Base-by-base conservation (phyloP, 176 grass and related monocot genomes). In the Cenchrus americanus region DNA sequence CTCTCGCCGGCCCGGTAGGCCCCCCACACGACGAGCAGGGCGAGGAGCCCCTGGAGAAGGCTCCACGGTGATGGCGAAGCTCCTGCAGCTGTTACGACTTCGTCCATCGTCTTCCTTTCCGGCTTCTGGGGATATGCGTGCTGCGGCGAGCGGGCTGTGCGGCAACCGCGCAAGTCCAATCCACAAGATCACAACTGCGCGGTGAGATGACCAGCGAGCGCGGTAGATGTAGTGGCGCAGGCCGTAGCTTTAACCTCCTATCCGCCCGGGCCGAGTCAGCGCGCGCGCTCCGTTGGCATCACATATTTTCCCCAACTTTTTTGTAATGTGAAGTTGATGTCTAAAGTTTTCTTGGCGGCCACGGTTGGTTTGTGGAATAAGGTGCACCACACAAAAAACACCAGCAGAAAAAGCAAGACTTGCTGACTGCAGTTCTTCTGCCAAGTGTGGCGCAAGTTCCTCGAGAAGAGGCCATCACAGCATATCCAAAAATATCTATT, bases 21-120 rank as follows among this genome's bases (percentile, higher is more conserved):
- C 19, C 37, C 85, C 75, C 63, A 82, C 24, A 71, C 24, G 26
- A 86, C 21, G 22, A 85, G 41, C 80, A 93, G 30, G 4, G n/a
- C 13, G 4, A 84, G 5, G 18, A 82, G 15, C 1, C 87, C 87
- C 3, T 26, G 61, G 42, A 75, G 44, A 22, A 86, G 66, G 59
- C 19, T 75, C 88, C 67, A 32, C 14, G 78, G 81, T 17, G 57
- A 70, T 2, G 79, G 8, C 52, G 24, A 53, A n/a, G 34, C 32
- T 10, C 59, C 60, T 1, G 69, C 44, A 0, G 64, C 26, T 2
- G 26, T 60, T n/a, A 19, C 67, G 0, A 14, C 43, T 0, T 58
- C 69, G n/a, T 75, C 82, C 87, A 84, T 84, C 8, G 32, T 6
- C 27, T 80, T 48, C 58, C 8, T 58, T 0, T 11, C 26, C 15